phyloP scores from a whole-genome alignment of 208 protist species.

The Trichomonas tenax region DNA sequence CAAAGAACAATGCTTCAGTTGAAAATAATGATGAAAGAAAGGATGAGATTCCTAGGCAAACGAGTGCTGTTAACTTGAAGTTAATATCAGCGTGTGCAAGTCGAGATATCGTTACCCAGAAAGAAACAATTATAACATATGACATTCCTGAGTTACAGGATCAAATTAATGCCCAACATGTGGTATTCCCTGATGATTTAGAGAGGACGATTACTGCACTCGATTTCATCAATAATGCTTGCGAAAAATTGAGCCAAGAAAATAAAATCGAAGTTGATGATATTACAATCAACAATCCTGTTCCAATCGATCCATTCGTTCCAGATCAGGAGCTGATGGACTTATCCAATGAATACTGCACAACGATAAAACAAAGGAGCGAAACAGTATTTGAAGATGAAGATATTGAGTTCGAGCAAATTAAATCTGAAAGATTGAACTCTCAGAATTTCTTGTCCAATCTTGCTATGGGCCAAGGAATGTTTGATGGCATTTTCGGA shows the following conservation, averaged over 20 bases:
- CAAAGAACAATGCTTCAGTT: too few relatives aligned
- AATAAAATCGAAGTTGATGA: not conserved
- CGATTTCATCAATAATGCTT: not conserved
- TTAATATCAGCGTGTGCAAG: not conserved
- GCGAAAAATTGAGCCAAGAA: not conserved
- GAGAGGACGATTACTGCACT: not conserved
- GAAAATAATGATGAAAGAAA: too few relatives aligned
- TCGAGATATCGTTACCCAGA: not conserved
- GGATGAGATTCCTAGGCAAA: too few relatives aligned
- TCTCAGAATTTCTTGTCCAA: not conserved
- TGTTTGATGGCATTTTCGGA: not conserved
- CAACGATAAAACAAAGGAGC: not conserved
- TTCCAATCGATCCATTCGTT: not conserved
- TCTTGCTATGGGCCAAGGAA: not conserved
- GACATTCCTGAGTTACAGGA: not conserved
- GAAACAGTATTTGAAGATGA: not conserved
- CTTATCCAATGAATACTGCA: not conserved
- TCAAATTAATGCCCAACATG: not conserved
- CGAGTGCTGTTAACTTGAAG: too few relatives aligned
- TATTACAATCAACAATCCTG: not conserved
- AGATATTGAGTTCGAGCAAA: not conserved
- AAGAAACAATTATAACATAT: not conserved
- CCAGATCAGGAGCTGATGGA: not conserved
- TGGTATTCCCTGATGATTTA: not conserved
- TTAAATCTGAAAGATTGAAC: not conserved